Evolutionary conservation across 2,329 filamentous ascomycete genomes (phyloP), one percentile per base, ranked within the genome.

Genomic region (Diaporthe aspalathi): DNA sequence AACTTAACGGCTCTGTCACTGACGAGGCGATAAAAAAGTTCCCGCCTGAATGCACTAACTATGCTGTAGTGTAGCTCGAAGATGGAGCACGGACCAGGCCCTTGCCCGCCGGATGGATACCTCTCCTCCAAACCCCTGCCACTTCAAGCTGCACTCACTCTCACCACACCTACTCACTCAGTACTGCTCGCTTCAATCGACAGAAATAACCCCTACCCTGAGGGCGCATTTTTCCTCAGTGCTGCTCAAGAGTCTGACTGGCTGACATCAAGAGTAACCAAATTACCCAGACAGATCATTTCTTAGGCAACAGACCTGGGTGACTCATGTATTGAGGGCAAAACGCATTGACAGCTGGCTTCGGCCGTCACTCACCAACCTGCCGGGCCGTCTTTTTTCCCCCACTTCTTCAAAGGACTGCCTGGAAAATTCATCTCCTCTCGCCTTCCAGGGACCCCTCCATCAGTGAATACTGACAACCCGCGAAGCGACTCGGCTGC

Each of bases 401-500:
- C 67, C 54, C 67, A 68, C 54, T 68, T 50, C 56, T 57, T 60
- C 66, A 60, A 68, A 68, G 54, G 56, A 50, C 24, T 40, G 45
- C 45, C 53, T 68, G 53, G 70, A 68, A 52, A 56, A 57, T 57
- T 68, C 67, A 60, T 68, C 49, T 66, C 53, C 50, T 47, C 52
- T 40, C 63, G 27, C 7, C 47, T n/a, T n/a, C 35, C 56, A 63
- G 43, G 68, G 66, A 62, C 63, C 54, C 53, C 40, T 68, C 67
- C 67, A 68, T 65, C 45, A 65, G 50, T 20, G 60, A 47, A 11
- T 32, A 56, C 69, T 57, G 54, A 49, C 68, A 70, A 68, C 70
- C 68, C 68, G 70, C 68, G 53, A 71, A 63, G 65, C 57, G 67
- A 73, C 53, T 50, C 65, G 63, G 71, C 63, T 60, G 69, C 69